A percentile compares a stretch with the other conserved stretches of the same genome.
These are phyloP conservation scores for Globisporangium canariense DNA, from an alignment of 352 stramenopile species.

Conservation along the genomic window DNA sequence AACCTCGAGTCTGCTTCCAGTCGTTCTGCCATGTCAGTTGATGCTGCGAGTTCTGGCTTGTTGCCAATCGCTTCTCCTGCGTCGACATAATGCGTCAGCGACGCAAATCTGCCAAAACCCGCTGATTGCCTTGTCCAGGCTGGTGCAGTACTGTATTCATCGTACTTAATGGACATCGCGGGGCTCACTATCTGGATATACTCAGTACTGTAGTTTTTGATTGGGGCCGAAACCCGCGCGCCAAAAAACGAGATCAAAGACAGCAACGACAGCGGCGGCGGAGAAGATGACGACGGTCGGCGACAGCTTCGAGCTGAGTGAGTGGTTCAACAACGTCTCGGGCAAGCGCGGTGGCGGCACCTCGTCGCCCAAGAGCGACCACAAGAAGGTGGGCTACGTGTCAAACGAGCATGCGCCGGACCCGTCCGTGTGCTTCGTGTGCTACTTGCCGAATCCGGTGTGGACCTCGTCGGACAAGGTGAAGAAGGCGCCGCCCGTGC, in stretches of 20 bases:
- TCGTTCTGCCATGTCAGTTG: neutral
- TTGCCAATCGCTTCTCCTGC: neutral
- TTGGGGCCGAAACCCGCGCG: constrained; percentile 16
- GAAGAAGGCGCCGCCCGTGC: constrained; percentile 50
- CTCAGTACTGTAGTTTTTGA: constrained; percentile 15
- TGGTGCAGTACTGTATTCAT: neutral
- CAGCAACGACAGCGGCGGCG: neutral
- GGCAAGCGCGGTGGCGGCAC: constrained; percentile 12
- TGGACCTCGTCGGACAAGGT: constrained; percentile 63
- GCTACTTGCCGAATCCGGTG: constrained; percentile 50
- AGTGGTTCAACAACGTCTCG: constrained; percentile 67
- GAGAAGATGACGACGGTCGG: constrained; percentile 32
- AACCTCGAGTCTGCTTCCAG: neutral
- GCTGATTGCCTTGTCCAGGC: too few relatives aligned
- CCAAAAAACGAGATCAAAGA: constrained; percentile 17
- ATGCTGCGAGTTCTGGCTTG: neutral
- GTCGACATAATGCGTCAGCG: neutral
- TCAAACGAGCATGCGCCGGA: constrained; percentile 8
- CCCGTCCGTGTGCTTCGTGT: constrained; percentile 49
- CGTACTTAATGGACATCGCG: constrained; percentile 1
- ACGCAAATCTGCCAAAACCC: neutral
- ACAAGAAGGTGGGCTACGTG: constrained; percentile 23
- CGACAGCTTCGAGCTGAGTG: constrained; percentile 73
- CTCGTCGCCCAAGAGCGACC: constrained; percentile 23
- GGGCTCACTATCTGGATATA: too few relatives aligned